Percentiles rank a stretch among this genome's conserved stretches.
phyloP scores from a whole-genome alignment of 1,284 basidiomycete genomes.

The Retiboletus flavoniger region DNA sequence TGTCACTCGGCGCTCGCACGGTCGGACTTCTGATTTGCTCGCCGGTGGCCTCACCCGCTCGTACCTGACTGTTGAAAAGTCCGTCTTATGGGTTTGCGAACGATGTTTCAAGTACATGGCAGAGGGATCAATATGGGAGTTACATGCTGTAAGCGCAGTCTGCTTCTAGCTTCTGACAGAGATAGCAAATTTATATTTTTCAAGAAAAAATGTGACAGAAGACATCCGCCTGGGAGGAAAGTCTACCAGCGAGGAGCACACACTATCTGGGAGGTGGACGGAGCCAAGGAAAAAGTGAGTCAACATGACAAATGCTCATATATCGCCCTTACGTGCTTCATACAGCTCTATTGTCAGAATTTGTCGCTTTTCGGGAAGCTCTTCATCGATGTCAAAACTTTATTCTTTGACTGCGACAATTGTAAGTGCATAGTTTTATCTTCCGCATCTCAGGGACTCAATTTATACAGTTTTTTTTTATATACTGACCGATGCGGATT shows the following conservation, averaged over 20 bases:
- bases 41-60: conserved; percentile 59
- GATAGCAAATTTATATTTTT: conserved; percentile 1
- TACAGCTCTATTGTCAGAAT: conserved; percentile 92
- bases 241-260: conserved; percentile 91
- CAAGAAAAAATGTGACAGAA: conserved; percentile 70
- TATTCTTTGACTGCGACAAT: conserved; percentile 91
- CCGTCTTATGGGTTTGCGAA: conserved; percentile 80
- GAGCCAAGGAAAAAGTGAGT: conserved; percentile 70
- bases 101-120: conserved; percentile 97
- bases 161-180: conserved; percentile 1
- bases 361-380: conserved; percentile 94
- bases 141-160: conserved; percentile 63
- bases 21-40: conserved; percentile 69
- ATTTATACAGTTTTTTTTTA: conserved; percentile 82
- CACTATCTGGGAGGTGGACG: conserved; percentile 96
- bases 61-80: conserved; percentile 47
- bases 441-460: background rate
- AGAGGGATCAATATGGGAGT: conserved; percentile 67
- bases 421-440: conserved; percentile 46
- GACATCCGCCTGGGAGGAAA: conserved; percentile 83
- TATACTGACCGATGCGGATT: conserved; percentile 84
- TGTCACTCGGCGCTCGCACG: conserved; percentile 56
- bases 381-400: conserved; percentile 98
- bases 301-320: conserved; percentile 25
- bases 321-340: background rate